Evolutionary conservation across 495 filamentous ascomycete species (phyloP).

Genomic region (Pyronema domesticum): DNA sequence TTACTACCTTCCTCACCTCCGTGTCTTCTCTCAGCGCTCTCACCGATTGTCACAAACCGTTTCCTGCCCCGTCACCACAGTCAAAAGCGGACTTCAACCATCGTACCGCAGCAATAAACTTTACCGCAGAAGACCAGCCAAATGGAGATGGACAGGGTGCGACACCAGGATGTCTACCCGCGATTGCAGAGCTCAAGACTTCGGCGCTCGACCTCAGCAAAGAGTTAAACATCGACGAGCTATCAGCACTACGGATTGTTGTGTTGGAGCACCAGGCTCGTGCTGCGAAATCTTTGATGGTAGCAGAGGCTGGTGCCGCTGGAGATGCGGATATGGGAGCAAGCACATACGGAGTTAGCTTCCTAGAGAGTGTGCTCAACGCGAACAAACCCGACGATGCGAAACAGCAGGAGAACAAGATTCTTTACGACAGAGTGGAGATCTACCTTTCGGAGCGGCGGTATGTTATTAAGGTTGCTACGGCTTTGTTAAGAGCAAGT

Average conservation of each 20-base stretch:
- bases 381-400: constrained; percentile 7
- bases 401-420: constrained; percentile 9
- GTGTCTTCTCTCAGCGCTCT: constrained; percentile 34
- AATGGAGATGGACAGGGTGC: not conserved
- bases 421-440: constrained; percentile 16
- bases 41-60: constrained; percentile 29
- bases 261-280: constrained; percentile 71
- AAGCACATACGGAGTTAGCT: not conserved
- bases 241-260: constrained; percentile 61
- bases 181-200: constrained; percentile 59
- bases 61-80: constrained; percentile 38
- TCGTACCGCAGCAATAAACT: constrained; percentile 79
- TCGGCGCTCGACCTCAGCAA: constrained; percentile 76
- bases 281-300: constrained; percentile 8
- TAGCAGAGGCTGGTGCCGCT: constrained; percentile 7
- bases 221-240: constrained; percentile 56
- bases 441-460: constrained; percentile 21
- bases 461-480: constrained; percentile 22
- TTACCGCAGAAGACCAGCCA: constrained; percentile 44
- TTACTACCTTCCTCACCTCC: constrained; percentile 38
- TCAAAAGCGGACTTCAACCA: constrained; percentile 62
- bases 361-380: constrained; percentile 4
- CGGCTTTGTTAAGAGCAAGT: constrained; percentile 18
- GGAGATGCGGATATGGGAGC: constrained; percentile 3
- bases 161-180: constrained; percentile 5